Percentiles rank a stretch among this genome's conserved stretches.
These are phyloP conservation scores for Gossypium anomalum DNA, from an alignment of 345 rosid species.

Conservation along the genomic window DNA sequence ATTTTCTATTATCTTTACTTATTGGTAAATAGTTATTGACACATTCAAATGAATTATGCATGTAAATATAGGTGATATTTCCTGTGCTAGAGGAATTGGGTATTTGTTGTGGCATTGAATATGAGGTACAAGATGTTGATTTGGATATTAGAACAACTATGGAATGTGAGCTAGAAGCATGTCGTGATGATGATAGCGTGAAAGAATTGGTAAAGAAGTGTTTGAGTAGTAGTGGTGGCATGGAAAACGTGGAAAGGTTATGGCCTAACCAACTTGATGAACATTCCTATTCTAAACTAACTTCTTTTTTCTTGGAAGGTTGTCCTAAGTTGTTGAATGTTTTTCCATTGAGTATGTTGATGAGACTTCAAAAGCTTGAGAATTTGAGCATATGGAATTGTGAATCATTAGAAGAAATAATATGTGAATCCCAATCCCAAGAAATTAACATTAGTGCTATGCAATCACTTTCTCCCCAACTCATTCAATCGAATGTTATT, in stretches of 20 bases:
- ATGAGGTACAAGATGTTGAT: too few relatives aligned
- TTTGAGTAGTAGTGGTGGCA: too few relatives aligned
- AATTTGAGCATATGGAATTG: fast-evolving
- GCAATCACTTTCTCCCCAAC: neutral
- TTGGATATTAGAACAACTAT: too few relatives aligned
- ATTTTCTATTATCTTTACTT: neutral
- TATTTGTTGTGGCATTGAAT: too few relatives aligned
- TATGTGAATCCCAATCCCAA: neutral
- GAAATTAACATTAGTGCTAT: neutral
- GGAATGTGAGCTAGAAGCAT: too few relatives aligned
- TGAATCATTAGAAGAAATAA: neutral
- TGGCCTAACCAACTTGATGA: neutral
- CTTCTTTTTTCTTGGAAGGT: fast-evolving
- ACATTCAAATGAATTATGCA: neutral
- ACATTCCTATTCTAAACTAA: neutral
- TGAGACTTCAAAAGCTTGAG: neutral
- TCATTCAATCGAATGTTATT: neutral
- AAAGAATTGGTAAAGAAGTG: too few relatives aligned
- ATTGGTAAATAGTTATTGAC: neutral
- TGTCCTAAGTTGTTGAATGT: neutral
- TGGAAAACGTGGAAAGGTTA: neutral
- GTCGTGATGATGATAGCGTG: too few relatives aligned
- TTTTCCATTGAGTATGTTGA: neutral
- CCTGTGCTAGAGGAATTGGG: neutral
- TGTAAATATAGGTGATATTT: neutral